Conservation (phyloP, 1,284 basidiomycete genomes). For the Spongiforma sp. region DNA sequence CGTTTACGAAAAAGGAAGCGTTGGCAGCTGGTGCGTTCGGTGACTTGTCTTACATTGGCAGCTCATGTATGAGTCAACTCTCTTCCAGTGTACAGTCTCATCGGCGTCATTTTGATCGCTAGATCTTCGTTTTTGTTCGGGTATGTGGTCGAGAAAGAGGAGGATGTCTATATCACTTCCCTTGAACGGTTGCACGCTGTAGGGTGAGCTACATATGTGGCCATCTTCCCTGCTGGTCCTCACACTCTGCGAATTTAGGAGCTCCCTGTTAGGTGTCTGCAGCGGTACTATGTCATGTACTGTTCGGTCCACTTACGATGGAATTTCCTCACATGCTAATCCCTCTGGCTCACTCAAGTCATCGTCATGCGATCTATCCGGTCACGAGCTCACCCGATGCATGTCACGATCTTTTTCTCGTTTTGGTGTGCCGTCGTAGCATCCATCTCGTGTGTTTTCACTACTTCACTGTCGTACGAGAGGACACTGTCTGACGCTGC, state of each 20-base stretch:
- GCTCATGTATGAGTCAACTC: constrained; percentile 25
- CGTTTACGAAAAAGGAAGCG: constrained; percentile 61
- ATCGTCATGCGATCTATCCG: constrained; percentile 74
- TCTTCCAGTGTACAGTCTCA: constrained; percentile 52
- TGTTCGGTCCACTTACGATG: constrained; percentile 3
- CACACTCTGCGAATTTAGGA: constrained; percentile 36
- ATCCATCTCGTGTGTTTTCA: constrained; percentile 47
- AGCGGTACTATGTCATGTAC: constrained; percentile 58
- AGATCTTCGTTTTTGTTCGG: constrained; percentile 56
- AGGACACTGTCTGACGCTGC: background rate
- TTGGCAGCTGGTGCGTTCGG: constrained; percentile 63
- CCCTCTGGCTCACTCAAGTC: constrained; percentile 34
- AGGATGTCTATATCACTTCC: constrained; percentile 36
- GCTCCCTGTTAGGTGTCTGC: constrained; percentile 62
- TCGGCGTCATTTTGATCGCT: constrained; percentile 69
- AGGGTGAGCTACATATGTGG: constrained; percentile 44
- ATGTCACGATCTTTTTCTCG: constrained; percentile 75
- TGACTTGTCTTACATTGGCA: background rate
- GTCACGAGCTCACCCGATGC: constrained; percentile 73
- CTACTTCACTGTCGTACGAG: constrained; percentile 15
- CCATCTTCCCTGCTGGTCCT: background rate
- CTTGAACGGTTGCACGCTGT: constrained; percentile 55
- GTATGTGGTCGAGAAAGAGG: constrained; percentile 15
- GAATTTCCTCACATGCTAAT: constrained; percentile 38
- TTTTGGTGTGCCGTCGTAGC: constrained; percentile 63